Percentiles rank a stretch among this genome's conserved stretches.
These are phyloP conservation scores for Schoenoplectus tabernaemontani DNA, from an alignment of 202 grass and related monocot species.

Conservation along the genomic window DNA sequence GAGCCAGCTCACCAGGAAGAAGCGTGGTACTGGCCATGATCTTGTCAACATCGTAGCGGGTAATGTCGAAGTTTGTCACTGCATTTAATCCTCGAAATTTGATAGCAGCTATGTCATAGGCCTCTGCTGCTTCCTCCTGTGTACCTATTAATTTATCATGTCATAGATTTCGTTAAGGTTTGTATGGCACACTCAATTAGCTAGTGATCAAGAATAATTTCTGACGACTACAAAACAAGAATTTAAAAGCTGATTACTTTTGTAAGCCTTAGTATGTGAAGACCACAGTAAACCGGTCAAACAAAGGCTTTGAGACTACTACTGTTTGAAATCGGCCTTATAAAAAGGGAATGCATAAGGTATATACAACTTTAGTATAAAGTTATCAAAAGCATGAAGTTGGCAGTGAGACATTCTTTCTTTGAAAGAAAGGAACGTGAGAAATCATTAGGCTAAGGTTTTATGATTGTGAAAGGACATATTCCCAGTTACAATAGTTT, in stretches of 20 bases:
- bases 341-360: constrained; percentile 35
- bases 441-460: constrained; percentile 42
- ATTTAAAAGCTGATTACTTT: constrained; percentile 23
- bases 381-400: constrained; percentile 43
- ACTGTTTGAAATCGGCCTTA: constrained; percentile 56
- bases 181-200: not conserved
- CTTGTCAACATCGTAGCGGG: constrained; percentile 81
- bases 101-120: constrained; percentile 90
- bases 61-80: constrained; percentile 95
- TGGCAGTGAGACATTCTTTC: constrained; percentile 60
- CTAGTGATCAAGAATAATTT: not conserved
- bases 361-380: constrained; percentile 27
- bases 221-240: not conserved
- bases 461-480: constrained; percentile 49
- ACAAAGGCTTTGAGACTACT: constrained; percentile 34
- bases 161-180: not conserved
- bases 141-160: constrained; percentile 49
- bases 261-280: constrained; percentile 21
- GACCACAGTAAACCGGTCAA: constrained; percentile 32
- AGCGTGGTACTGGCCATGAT: constrained; percentile 96
- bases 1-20: constrained; percentile 54
- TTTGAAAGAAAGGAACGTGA: constrained; percentile 27
- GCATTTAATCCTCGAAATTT: constrained; percentile 89
- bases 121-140: constrained; percentile 95
- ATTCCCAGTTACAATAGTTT: constrained; percentile 28